These are phyloP conservation scores for Podaxis sp. DNA, from an alignment of 768 basidiomycete species.

Conservation along the genomic window DNA sequence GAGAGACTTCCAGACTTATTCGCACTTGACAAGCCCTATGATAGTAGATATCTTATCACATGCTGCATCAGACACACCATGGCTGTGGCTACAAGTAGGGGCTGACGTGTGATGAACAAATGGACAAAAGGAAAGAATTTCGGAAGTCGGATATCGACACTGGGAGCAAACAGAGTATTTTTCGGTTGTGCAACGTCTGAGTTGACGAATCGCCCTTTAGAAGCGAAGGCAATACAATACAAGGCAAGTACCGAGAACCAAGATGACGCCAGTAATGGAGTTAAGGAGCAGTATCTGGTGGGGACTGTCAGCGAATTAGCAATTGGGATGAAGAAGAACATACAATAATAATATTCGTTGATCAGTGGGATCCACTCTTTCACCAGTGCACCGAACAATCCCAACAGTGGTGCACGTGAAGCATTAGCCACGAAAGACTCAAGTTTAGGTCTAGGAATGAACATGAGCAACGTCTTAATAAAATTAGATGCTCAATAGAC, in stretches of 20 bases:
- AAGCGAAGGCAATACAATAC: conserved; percentile 8
- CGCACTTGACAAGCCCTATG: conserved; percentile 3
- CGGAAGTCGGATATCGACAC: background rate
- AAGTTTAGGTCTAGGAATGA: conserved; percentile 63
- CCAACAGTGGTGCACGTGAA: conserved; percentile 56
- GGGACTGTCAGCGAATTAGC: background rate
- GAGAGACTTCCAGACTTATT: conserved; percentile 3
- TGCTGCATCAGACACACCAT: background rate
- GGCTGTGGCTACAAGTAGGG: background rate
- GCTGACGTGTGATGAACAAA: conserved; percentile 5
- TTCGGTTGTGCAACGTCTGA: conserved; percentile 4
- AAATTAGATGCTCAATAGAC: conserved; percentile 7
- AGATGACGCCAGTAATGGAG: background rate
- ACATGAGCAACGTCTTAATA: conserved; percentile 5
- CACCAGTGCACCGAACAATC: conserved; percentile 64
- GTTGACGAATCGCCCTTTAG: background rate
- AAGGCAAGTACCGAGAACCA: conserved; percentile 5
- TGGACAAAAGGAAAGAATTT: conserved; percentile 5
- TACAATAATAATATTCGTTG: conserved; percentile 90
- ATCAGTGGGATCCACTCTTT: conserved; percentile 88
- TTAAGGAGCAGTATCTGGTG: conserved; percentile 39
- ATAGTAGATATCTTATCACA: conserved; percentile 4
- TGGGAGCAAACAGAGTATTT: conserved; percentile 1
- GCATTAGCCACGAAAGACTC: conserved; percentile 55
- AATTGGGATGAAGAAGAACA: conserved; percentile 25